Conservation (phyloP, 768 basidiomycete genomes). For the Tricholoma terreum region DNA sequence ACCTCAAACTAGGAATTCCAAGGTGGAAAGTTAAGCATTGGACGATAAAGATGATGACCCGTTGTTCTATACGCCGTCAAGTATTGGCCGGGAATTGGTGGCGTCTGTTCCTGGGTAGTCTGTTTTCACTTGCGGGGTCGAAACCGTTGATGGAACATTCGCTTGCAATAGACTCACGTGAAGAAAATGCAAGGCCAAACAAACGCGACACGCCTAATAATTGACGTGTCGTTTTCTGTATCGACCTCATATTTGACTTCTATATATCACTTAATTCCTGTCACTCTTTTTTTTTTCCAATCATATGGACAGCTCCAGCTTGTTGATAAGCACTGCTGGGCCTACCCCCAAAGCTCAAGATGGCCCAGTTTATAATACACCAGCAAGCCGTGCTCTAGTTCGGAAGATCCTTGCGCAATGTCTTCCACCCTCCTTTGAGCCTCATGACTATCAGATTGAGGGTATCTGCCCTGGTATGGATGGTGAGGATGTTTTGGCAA, state of each 20-base stretch:
- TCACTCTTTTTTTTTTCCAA: background rate
- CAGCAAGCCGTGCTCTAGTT: background rate
- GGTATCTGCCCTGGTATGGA: conserved; percentile 21
- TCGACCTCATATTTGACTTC: background rate
- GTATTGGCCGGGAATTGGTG: no score
- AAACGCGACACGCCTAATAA: background rate
- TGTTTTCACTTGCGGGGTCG: background rate
- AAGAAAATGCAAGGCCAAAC: background rate
- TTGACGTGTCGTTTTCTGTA: background rate
- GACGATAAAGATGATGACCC: no score
- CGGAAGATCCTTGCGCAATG: background rate
- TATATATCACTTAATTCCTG: background rate
- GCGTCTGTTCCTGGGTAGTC: no score
- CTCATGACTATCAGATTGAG: conserved; percentile 24
- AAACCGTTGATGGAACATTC: background rate
- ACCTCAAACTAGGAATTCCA: no score
- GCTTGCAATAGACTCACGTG: background rate
- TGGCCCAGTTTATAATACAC: background rate
- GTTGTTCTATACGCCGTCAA: no score
- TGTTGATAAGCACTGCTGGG: background rate
- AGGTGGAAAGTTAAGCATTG: no score
- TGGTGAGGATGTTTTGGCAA: conserved; percentile 17
- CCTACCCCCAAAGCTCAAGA: background rate
- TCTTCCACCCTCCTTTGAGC: conserved; percentile 2
- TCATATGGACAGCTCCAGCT: background rate